Evolutionary conservation across 352 stramenopile species (phyloP).

Genomic region (Pythium insidiosum): DNA sequence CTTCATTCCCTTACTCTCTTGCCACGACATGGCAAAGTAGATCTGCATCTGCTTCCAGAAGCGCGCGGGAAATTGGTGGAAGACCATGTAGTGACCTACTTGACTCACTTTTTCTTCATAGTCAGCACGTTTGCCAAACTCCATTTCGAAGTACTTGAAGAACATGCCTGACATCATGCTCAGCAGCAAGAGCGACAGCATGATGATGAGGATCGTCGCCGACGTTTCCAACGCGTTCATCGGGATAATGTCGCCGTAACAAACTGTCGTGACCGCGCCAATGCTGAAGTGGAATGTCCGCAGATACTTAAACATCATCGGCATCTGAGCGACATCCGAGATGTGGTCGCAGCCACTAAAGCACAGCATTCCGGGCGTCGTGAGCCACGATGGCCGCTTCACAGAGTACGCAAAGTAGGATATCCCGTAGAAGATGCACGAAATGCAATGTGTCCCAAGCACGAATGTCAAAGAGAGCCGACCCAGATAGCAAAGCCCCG

Average conservation of each 20-base stretch:
- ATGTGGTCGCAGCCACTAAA: constrained; percentile 13
- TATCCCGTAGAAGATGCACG: constrained; percentile 30
- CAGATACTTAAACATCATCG: constrained; percentile 16
- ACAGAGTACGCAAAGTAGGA: constrained; percentile 33
- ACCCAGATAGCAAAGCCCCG: constrained; percentile 25
- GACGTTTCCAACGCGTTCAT: constrained; percentile 26
- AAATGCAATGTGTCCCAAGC: constrained; percentile 19
- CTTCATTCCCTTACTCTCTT: constrained; percentile 37
- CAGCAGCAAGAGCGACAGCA: constrained; percentile 29
- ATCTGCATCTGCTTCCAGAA: constrained; percentile 38
- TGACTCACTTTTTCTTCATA: constrained; percentile 37
- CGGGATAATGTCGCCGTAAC: constrained; percentile 30
- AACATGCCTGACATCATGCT: constrained; percentile 35
- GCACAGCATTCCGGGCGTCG: constrained; percentile 29
- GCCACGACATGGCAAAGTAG: constrained; percentile 37
- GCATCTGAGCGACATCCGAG: constrained; percentile 14
- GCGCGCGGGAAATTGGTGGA: constrained; percentile 29
- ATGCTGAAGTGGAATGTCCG: constrained; percentile 32
- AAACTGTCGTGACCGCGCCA: constrained; percentile 28
- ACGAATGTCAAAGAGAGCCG: constrained; percentile 25
- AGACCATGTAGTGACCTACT: constrained; percentile 31
- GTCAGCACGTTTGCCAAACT: constrained; percentile 30
- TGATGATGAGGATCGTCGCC: constrained; percentile 23
- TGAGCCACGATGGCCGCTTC: constrained; percentile 36
- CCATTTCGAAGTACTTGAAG: constrained; percentile 38